These are phyloP conservation scores for Eimeria acervulina DNA, from an alignment of 169 alveolate genomes.

Conservation along the genomic window DNA sequence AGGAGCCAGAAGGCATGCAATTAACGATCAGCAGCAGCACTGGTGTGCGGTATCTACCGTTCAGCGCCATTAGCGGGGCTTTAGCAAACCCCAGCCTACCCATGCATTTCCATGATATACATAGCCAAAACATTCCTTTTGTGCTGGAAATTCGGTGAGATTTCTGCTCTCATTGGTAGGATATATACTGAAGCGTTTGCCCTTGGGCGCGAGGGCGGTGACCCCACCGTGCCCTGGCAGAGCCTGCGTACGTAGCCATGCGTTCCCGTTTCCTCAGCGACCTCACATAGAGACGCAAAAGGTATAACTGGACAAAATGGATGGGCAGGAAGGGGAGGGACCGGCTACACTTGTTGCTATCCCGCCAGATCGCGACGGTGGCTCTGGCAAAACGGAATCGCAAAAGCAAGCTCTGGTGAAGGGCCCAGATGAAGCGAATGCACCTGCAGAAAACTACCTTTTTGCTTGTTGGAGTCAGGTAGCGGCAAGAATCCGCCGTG, in stretches of 20 bases:
- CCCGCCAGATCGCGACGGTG: conserved; percentile 19
- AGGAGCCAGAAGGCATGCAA: too few relatives aligned
- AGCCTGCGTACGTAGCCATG: conserved; percentile 32
- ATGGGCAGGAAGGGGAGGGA: conserved; percentile 10
- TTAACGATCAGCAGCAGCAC: not conserved
- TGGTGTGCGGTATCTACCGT: not conserved
- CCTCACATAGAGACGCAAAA: not conserved
- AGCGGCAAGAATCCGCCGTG: not conserved
- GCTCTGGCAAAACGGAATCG: not conserved
- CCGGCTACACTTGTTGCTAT: not conserved
- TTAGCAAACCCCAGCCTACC: not conserved
- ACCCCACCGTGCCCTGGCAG: conserved; percentile 28
- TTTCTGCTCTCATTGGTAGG: not conserved
- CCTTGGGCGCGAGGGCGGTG: conserved; percentile 32
- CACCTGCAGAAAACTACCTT: not conserved
- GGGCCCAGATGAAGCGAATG: conserved; percentile 2
- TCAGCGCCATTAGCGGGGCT: conserved; percentile 21
- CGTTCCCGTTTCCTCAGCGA: not conserved
- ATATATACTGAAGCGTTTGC: not conserved
- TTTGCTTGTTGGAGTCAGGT: not conserved
- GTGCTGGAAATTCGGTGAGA: not conserved
- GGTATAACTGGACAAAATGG: not conserved
- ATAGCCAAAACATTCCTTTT: not conserved
- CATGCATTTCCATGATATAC: not conserved
- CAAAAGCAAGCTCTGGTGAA: conserved; percentile 45